Percentiles rank a stretch among this genome's conserved stretches.
Evolutionary conservation across 495 filamentous ascomycete genomes (phyloP).

Genomic region (Eremomyces bilateralis): DNA sequence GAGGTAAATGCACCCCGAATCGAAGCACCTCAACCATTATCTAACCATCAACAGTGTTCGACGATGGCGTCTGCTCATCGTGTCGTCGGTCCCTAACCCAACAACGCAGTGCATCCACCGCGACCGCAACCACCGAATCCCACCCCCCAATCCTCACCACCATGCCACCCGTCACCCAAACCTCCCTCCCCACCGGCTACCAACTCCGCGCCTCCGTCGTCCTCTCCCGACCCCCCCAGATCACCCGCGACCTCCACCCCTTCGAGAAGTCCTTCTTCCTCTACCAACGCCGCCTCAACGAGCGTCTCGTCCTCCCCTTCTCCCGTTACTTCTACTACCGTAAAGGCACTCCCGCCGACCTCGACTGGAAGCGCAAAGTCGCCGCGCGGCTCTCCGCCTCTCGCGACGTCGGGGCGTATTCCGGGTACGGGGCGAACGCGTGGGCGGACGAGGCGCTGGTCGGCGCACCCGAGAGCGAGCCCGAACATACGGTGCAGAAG

Average conservation of each 20-base stretch:
- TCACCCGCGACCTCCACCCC: conserved; percentile 61
- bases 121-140: neutral
- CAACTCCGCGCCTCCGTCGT: conserved; percentile 58
- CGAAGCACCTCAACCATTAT: neutral
- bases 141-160: conserved; percentile 3
- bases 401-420: conserved; percentile 71
- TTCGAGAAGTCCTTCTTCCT: conserved; percentile 90
- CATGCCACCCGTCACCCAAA: conserved; percentile 11
- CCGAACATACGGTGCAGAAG: conserved; percentile 37
- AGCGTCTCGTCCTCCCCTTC: conserved; percentile 77
- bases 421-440: conserved; percentile 47
- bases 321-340: conserved; percentile 91
- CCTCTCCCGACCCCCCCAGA: conserved; percentile 66
- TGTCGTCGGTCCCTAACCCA: neutral
- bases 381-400: conserved; percentile 51
- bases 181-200: conserved; percentile 27
- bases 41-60: neutral
- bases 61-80: neutral
- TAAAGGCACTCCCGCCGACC: conserved; percentile 58
- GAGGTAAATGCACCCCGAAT: neutral
- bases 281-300: conserved; percentile 92
- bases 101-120: neutral
- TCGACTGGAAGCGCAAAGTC: conserved; percentile 80
- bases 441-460: conserved; percentile 91
- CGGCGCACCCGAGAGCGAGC: conserved; percentile 36